Evolutionary conservation across 73 alveolate genomes (phyloP).

Genomic region (Breviolum minutum): DNA sequence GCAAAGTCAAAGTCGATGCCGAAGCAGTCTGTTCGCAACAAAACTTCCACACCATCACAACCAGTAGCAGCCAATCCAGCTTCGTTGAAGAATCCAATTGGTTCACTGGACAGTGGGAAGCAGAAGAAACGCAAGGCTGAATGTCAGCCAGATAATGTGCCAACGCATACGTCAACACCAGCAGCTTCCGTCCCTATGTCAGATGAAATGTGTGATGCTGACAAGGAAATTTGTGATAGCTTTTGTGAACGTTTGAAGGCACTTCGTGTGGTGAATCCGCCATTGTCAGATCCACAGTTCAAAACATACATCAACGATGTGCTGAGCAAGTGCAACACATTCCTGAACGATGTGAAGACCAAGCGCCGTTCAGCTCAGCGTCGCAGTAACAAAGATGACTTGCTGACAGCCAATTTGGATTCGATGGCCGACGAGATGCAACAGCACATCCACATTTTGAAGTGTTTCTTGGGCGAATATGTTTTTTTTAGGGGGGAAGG

Average conservation of each 20-base stretch:
- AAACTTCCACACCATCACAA: neutral
- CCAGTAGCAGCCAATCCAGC: neutral
- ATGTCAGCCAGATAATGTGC: neutral
- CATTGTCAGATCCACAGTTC: slow-evolving; percentile 25
- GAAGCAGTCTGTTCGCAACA: neutral
- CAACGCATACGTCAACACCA: no score
- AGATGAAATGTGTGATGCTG: neutral
- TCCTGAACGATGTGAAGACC: neutral
- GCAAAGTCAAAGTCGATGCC: neutral
- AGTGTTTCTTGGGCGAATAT: neutral
- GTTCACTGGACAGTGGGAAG: neutral
- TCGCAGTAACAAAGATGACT: neutral
- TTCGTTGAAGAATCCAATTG: neutral
- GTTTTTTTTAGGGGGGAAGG: neutral
- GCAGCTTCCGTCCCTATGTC: neutral
- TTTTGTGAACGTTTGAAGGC: neutral
- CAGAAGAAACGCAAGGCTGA: neutral
- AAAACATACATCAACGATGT: neutral
- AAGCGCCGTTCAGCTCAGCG: neutral
- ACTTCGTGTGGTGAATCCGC: neutral
- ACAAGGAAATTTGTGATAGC: neutral
- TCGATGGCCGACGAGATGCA: neutral
- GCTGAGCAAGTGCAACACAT: neutral
- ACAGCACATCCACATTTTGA: neutral
- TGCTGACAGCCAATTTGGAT: neutral